Base-by-base conservation (phyloP, 2,329 filamentous ascomycete species). In the Lachnellula arida region DNA sequence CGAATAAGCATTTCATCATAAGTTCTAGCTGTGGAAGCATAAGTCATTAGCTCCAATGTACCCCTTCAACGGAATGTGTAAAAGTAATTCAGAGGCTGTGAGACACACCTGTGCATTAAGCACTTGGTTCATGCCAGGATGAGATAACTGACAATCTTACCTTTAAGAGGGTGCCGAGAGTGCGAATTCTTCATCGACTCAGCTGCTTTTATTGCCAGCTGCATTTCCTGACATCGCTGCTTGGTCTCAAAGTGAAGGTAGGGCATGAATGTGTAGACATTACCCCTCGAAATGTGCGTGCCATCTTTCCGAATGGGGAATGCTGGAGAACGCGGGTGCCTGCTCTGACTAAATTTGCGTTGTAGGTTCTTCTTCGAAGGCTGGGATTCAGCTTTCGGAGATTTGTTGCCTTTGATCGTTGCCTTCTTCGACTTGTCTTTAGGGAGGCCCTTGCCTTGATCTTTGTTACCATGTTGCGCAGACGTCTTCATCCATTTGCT, bases 1-100 rank as follows among this genome's bases (percentile, higher is more conserved):
- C 65, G 61, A 47, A 67, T 67, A 7, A 67, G 60, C 63, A 65
- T 65, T 37, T 67, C 65, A 51, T 67, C 65, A 12, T 58, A 63
- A 4, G 60, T 65, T 9, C 34, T 44, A 15, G 62, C 61, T 47
- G 28, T 4, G 28, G 4, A 32, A 11, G 28, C 28, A 32, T 25
- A 32, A 32, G 9, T 32, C 28, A 11, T 32, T 32, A 32, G 28
- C 28, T 32, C 28, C 2, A 11, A 11, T 32, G 28, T 32, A 2
- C 9, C 9, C 28, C 9, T 32, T 32, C 28, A 32, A 11, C 2
- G 8, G 28, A 11, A 32, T 32, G 28, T 32, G 28, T 32, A 32
- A 8, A 32, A 32, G 9, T 32, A 11, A 32, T 32, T 32, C 28
- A 32, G 28, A 32, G 8, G 28, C 28, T 32, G 28, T 32, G 8